Conservation (phyloP, 2,329 filamentous ascomycete species). For the Hymenoscyphus fructigenus region DNA sequence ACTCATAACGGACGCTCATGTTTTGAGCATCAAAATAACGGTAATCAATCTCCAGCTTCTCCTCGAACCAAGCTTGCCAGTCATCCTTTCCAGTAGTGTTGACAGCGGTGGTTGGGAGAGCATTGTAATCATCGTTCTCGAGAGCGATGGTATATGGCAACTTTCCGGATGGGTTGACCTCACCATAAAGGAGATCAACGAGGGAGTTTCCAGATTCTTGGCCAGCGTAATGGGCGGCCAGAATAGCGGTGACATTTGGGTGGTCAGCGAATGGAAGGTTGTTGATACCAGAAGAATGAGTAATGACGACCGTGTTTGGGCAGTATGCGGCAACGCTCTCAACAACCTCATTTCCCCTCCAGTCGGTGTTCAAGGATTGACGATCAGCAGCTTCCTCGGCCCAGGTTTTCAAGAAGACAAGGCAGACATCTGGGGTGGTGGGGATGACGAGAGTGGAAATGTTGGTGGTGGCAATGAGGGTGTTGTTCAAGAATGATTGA, state of each 20-base stretch:
- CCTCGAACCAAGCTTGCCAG: slow-evolving; percentile 54
- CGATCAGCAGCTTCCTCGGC: slow-evolving; percentile 71
- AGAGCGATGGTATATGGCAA: slow-evolving; percentile 67
- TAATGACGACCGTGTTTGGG: slow-evolving; percentile 57
- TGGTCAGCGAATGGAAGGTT: slow-evolving; percentile 73
- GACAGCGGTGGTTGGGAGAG: slow-evolving; percentile 60
- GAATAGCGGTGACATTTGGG: slow-evolving; percentile 71
- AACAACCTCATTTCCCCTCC: slow-evolving; percentile 28
- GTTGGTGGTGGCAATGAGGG: slow-evolving; percentile 39
- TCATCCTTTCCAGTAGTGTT: slow-evolving; percentile 72
- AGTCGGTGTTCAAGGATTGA: slow-evolving; percentile 35
- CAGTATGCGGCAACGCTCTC: slow-evolving; percentile 50
- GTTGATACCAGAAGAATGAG: slow-evolving; percentile 63
- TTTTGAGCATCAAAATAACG: slow-evolving; percentile 47
- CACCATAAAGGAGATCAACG: slow-evolving; percentile 74
- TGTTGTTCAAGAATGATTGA: slow-evolving; percentile 53
- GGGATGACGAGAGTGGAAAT: slow-evolving; percentile 40
- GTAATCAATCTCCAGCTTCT: slow-evolving; percentile 52
- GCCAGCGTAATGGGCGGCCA: slow-evolving; percentile 78
- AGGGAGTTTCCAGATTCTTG: slow-evolving; percentile 82
- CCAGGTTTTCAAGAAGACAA: slow-evolving; percentile 64
- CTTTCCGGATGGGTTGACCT: slow-evolving; percentile 71
- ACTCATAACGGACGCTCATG: slow-evolving; percentile 40
- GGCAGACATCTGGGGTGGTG: slow-evolving; percentile 59
- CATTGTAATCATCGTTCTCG: slow-evolving; percentile 51